Evolutionary conservation across 345 rosid species (phyloP).

Genomic region (Anacardium occidentale): DNA sequence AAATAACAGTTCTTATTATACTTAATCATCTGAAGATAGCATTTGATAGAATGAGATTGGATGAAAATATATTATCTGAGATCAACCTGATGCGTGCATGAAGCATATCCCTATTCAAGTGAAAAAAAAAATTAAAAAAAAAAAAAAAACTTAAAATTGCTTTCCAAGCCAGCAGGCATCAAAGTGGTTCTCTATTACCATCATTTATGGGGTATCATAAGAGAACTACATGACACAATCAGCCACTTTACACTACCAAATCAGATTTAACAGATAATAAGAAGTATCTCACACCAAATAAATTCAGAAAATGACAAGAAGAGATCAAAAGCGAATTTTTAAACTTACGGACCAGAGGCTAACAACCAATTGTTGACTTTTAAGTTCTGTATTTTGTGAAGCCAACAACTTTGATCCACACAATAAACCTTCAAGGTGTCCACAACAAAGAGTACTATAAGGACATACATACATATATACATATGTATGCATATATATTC

Average conservation of each 20-base stretch:
- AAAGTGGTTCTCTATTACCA: neutral
- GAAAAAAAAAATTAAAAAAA: neutral
- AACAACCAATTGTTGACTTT: too few relatives aligned
- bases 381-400: too few relatives aligned
- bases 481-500: too few relatives aligned
- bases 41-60: neutral
- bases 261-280: neutral
- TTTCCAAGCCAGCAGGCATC: neutral
- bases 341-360: too few relatives aligned
- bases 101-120: neutral
- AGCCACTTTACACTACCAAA: conserved; percentile 1
- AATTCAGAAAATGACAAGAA: neutral
- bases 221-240: neutral
- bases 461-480: too few relatives aligned
- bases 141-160: neutral
- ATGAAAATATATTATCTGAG: neutral
- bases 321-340: too few relatives aligned
- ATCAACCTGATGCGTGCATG: conserved; percentile 1
- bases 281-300: neutral
- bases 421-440: too few relatives aligned
- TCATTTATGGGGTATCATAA: neutral
- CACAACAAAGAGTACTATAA: too few relatives aligned
- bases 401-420: too few relatives aligned
- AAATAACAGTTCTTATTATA: neutral
- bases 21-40: neutral